Conservation (phyloP, 1,284 basidiomycete species). For the Cutaneotrichosporon cyanovorans region DNA sequence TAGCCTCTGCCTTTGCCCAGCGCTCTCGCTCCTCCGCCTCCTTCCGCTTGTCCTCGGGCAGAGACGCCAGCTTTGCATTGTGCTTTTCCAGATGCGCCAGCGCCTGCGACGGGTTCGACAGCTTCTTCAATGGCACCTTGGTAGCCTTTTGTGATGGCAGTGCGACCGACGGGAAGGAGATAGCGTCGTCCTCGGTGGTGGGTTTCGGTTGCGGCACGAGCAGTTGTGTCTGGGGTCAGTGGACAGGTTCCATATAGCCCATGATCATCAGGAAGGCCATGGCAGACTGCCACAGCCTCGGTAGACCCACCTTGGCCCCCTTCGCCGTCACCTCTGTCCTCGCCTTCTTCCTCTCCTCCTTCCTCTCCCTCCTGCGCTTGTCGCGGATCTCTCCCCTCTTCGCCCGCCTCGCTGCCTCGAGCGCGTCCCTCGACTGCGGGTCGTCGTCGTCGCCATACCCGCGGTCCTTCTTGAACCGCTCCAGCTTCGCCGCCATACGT, state of each 20-base stretch:
- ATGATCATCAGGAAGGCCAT: no score
- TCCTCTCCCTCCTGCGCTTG: slow-evolving; percentile 69
- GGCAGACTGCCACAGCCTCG: no score
- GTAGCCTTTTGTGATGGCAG: slow-evolving; percentile 48
- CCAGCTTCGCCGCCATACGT: slow-evolving; percentile 71
- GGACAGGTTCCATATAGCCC: no score
- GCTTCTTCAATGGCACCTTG: slow-evolving; percentile 46
- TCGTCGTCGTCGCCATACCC: slow-evolving; percentile 41
- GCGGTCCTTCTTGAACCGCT: slow-evolving; percentile 54
- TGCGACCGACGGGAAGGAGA: slow-evolving; percentile 64
- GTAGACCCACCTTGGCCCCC: slow-evolving; percentile 34
- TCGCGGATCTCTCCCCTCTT: slow-evolving; percentile 75
- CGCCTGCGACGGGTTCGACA: slow-evolving; percentile 72
- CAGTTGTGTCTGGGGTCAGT: slow-evolving; percentile 56
- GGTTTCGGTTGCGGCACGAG: slow-evolving; percentile 51
- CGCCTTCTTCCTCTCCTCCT: slow-evolving; percentile 61
- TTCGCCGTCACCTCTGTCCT: slow-evolving; percentile 43
- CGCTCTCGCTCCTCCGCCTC: slow-evolving; percentile 66
- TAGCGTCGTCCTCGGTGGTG: slow-evolving; percentile 43
- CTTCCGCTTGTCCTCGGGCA: slow-evolving; percentile 73
- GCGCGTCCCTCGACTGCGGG: slow-evolving; percentile 56
- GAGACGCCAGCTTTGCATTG: slow-evolving; percentile 60
- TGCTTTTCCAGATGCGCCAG: slow-evolving; percentile 67
- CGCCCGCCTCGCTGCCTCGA: slow-evolving; percentile 67
- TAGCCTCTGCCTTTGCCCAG: slow-evolving; percentile 78